Conservation (phyloP, 169 alveolate species). For the Eimeria sp. region DNA sequence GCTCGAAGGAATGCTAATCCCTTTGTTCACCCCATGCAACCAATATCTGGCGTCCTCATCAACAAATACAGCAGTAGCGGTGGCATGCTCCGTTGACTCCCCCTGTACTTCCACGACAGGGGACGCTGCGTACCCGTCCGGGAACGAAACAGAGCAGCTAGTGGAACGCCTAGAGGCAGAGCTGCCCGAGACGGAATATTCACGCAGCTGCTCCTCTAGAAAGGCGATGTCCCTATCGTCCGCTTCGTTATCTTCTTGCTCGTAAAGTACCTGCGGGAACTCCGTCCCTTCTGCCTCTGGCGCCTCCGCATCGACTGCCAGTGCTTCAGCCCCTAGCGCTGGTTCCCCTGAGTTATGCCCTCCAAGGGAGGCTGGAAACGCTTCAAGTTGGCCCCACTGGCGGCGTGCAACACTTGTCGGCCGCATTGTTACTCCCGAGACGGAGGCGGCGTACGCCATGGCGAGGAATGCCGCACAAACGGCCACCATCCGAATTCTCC, state of each 20-base stretch:
- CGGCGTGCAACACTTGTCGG: background rate
- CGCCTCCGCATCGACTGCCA: background rate
- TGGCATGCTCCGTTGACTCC: background rate
- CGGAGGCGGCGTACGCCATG: background rate
- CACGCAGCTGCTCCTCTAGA: background rate
- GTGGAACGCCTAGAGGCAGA: background rate
- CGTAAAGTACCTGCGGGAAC: background rate
- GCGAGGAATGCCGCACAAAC: background rate
- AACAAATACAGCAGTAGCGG: conserved; percentile 44
- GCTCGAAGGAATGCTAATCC: background rate
- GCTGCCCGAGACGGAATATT: background rate
- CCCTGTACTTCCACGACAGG: conserved; percentile 13
- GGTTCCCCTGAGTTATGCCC: background rate
- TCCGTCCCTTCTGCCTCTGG: background rate
- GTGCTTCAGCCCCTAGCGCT: background rate
- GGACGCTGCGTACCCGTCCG: background rate
- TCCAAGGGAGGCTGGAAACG: background rate
- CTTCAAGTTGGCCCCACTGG: background rate
- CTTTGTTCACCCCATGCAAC: background rate
- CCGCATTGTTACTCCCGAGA: background rate
- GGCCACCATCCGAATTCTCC: background rate
- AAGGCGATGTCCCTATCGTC: background rate
- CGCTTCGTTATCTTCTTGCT: background rate
- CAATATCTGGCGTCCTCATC: conserved; percentile 6
- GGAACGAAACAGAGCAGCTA: conserved; percentile 19